Evolutionary conservation across 495 filamentous ascomycete species (phyloP).

Genomic region (Aspergillus hancockii): DNA sequence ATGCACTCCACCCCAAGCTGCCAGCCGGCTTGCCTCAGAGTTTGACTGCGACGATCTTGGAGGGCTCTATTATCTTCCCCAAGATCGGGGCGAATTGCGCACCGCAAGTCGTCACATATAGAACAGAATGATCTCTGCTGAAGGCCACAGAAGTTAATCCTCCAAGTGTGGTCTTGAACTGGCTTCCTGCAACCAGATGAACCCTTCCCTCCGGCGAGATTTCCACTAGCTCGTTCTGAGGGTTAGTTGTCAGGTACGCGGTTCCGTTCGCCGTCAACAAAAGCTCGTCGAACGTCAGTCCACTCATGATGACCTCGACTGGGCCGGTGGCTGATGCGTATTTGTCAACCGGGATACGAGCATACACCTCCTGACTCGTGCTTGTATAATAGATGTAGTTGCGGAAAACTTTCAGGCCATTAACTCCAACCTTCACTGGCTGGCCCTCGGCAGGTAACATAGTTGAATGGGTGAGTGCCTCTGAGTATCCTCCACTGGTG

Average conservation of each 20-base stretch:
- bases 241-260: conserved; percentile 36
- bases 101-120: conserved; percentile 35
- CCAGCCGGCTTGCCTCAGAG: neutral
- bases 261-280: conserved; percentile 34
- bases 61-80: conserved; percentile 28
- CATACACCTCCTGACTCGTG: conserved; percentile 30
- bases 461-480: conserved; percentile 30
- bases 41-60: conserved; percentile 22
- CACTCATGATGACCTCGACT: conserved; percentile 32
- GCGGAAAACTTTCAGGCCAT: conserved; percentile 33
- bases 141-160: conserved; percentile 2
- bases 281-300: conserved; percentile 34
- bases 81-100: conserved; percentile 30
- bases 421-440: conserved; percentile 34
- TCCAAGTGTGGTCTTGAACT: conserved; percentile 28
- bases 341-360: conserved; percentile 32
- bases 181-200: conserved; percentile 24
- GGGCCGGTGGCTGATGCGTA: conserved; percentile 27
- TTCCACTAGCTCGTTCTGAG: conserved; percentile 26
- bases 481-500: conserved; percentile 29
- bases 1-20: too few relatives aligned
- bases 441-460: conserved; percentile 22
- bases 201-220: conserved; percentile 30
- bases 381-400: conserved; percentile 43
- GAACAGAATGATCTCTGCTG: conserved; percentile 23